A percentile compares a stretch with the other conserved stretches of the same genome.
phyloP scores from a whole-genome alignment of 257 asterid genomes.

The Lycium barbarum region DNA sequence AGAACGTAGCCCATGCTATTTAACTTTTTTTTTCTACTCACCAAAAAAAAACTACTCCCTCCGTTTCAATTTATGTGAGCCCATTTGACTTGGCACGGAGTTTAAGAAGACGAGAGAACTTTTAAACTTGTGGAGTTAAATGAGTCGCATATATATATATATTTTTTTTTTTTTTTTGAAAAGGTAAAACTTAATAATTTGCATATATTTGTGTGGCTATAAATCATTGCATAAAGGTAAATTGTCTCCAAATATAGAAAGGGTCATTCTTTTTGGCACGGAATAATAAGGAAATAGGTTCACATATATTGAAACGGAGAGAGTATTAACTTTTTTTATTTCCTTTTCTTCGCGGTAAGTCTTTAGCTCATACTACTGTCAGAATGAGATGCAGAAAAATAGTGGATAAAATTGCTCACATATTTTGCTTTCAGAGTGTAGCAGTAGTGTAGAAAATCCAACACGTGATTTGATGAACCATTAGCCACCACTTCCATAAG shows the following conservation, averaged over 20 bases:
- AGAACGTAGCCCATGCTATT: neutral
- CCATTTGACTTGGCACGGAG: too few species aligned
- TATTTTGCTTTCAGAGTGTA: constrained; percentile 68
- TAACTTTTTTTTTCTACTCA: neutral
- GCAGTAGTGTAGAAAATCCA: constrained; percentile 87
- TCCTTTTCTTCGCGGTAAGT: neutral
- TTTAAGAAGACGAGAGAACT: too few species aligned
- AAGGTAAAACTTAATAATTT: too few species aligned
- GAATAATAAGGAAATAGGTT: too few species aligned
- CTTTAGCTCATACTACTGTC: neutral
- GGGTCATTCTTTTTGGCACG: too few species aligned
- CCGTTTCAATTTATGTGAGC: neutral
- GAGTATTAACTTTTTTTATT: neutral
- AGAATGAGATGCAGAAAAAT: constrained; percentile 4
- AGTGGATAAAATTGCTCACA: constrained; percentile 52
- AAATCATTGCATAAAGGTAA: too few species aligned
- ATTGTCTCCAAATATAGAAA: too few species aligned
- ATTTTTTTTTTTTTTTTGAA: too few species aligned
- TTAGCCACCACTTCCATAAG: constrained; percentile 84
- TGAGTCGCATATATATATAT: too few species aligned
- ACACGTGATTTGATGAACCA: constrained; percentile 69
- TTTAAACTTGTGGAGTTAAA: too few species aligned
- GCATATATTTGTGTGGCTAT: too few species aligned
- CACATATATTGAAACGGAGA: too few species aligned
- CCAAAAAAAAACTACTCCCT: neutral